Conservation (phyloP, 78 protist species). For the Ministeria vibrans region DNA sequence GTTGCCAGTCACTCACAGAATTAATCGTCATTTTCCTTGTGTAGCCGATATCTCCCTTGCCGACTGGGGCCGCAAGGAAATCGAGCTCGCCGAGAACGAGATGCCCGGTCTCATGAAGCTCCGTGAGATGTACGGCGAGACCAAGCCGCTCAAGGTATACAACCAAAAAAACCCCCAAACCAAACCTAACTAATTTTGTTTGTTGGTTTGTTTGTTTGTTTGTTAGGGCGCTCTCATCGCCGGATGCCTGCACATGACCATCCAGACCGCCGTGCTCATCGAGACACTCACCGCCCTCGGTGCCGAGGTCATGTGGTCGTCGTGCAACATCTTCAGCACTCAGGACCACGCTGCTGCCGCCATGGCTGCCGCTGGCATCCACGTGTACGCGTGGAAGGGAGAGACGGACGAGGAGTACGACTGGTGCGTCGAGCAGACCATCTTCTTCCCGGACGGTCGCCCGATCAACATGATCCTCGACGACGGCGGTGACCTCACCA, state of each 20-base stretch:
- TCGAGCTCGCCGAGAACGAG: conserved; percentile 91
- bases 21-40: conserved; percentile 13
- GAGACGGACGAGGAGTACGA: conserved; percentile 98
- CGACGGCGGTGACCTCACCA: conserved; percentile 99
- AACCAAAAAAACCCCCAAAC: no score
- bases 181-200: no score
- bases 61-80: conserved; percentile 91
- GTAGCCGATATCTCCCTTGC: conserved; percentile 87
- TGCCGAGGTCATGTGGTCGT: conserved; percentile 94
- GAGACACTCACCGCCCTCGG: conserved; percentile 95
- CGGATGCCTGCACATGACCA: conserved; percentile 99
- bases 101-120: conserved; percentile 98
- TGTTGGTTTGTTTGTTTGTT: no score
- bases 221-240: conserved; percentile 92
- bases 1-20: no score
- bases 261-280: conserved; percentile 98
- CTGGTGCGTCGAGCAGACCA: conserved; percentile 87
- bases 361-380: conserved; percentile 91
- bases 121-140: conserved; percentile 84
- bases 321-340: conserved; percentile 99
- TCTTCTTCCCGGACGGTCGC: conserved; percentile 75
- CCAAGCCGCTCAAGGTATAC: conserved; percentile 82
- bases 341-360: conserved; percentile 99
- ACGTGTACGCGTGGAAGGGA: conserved; percentile 98
- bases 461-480: conserved; percentile 89